Conservation (phyloP, 2,329 filamentous ascomycete genomes). For the Dryadomyces quercivorus region DNA sequence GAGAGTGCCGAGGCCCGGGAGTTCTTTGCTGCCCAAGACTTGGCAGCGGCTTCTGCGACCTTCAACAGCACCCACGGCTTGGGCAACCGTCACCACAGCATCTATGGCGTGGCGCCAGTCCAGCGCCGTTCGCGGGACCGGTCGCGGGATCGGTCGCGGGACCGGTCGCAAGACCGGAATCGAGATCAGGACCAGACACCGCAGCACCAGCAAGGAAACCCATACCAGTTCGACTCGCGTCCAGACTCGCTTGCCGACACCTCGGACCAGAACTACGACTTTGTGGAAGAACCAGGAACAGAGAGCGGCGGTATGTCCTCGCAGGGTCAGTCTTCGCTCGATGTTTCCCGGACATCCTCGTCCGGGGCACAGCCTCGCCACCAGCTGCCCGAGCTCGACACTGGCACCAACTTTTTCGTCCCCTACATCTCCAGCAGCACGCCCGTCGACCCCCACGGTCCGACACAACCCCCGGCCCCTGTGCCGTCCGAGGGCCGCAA, state of each 20-base stretch:
- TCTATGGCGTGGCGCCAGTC: not conserved
- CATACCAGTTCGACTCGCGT: conserved; percentile 14
- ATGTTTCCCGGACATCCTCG: not conserved
- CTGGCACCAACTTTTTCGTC: conserved; percentile 36
- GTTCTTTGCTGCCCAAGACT: conserved; percentile 5
- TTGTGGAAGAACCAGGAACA: not conserved
- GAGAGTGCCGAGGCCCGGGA: conserved; percentile 35
- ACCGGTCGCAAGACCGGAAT: too few relatives aligned
- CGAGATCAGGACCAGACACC: not conserved
- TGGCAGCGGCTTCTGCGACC: not conserved
- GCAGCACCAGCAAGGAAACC: not conserved
- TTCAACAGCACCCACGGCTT: conserved; percentile 3
- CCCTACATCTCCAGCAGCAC: conserved; percentile 25
- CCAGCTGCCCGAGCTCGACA: conserved; percentile 38
- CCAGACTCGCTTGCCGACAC: conserved; percentile 17
- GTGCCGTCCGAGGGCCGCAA: conserved; percentile 7
- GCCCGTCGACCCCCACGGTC: not conserved
- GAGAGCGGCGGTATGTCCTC: conserved; percentile 9
- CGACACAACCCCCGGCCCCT: conserved; percentile 34
- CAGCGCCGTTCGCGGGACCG: not conserved
- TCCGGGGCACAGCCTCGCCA: conserved; percentile 14
- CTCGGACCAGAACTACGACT: conserved; percentile 18
- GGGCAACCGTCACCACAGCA: conserved; percentile 1
- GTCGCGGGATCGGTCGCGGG: too few relatives aligned
- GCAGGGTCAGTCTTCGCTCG: not conserved